Conservation (phyloP, 2,329 filamentous ascomycete genomes). For the Fusarium kyushuense region DNA sequence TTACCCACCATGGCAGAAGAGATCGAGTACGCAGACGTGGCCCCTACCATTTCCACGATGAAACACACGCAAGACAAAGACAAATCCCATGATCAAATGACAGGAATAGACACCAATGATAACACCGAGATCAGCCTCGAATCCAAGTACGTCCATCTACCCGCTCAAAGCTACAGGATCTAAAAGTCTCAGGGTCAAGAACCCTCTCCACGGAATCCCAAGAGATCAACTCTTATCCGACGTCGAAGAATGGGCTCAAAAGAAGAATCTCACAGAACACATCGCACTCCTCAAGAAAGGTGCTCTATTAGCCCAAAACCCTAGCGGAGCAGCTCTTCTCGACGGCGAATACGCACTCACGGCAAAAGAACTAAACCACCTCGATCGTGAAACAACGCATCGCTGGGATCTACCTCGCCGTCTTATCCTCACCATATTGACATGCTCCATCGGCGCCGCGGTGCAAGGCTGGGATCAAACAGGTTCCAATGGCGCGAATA, state of each 20-base stretch:
- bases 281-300: slow-evolving; percentile 53
- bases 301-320: slow-evolving; percentile 53
- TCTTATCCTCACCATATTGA: neutral
- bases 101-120: neutral
- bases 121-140: neutral
- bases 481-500: slow-evolving; percentile 70
- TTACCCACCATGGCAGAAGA: neutral
- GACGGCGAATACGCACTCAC: slow-evolving; percentile 26
- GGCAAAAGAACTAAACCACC: slow-evolving; percentile 55
- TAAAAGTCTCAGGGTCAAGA: slow-evolving; percentile 44
- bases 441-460: slow-evolving; percentile 63
- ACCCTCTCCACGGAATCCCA: slow-evolving; percentile 64
- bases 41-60: neutral
- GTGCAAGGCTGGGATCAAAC: slow-evolving; percentile 75
- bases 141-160: neutral
- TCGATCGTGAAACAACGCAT: slow-evolving; percentile 58
- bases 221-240: slow-evolving; percentile 64
- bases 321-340: slow-evolving; percentile 61
- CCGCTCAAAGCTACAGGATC: neutral
- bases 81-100: too few relatives aligned
- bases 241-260: slow-evolving; percentile 65
- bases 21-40: neutral
- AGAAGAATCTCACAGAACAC: slow-evolving; percentile 60
- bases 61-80: neutral
- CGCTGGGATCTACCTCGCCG: slow-evolving; percentile 60